Evolutionary conservation across 495 filamentous ascomycete genomes (phyloP), one percentile per base, ranked within the genome.

Genomic region (Immersiella caudata): DNA sequence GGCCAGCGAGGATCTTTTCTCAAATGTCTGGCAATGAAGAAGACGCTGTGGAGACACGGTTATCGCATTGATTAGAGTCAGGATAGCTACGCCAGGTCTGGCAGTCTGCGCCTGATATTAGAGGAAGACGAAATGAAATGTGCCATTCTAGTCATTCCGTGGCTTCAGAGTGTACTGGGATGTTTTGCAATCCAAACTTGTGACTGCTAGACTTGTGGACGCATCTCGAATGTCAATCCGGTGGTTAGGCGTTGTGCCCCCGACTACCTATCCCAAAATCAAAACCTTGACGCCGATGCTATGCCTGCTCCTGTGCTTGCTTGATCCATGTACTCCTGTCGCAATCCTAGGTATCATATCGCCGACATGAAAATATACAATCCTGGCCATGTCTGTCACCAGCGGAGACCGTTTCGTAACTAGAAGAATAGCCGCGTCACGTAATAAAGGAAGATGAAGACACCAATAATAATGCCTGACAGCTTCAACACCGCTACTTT

Each of bases 401-500:
- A 59, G 18, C 57, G 16, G 2, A 46, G 40, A 18, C 11, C 6
- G 5, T 46, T 6, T 46, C 5, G 11, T 18, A 14, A 18, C 40
- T 75, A 91, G 66, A 91, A 88, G 62, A 94, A 80, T 83, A 89
- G 87, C 26, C 85, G 83, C 70, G 85, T 79, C 36, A 91, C 76
- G 70, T 93, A 90, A 73, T 90, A 99, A 56, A 96, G 68, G 62
- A 91, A 77, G 36, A 97, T 68, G 18, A 95, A 88, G 11, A 79
- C 79, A n/a, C 81, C 92, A 52, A 93, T 82, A 12, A 94, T 85
- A 57, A 97, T 96, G 35, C 87, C 94, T 3, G 93, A 89, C 60
- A 99, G 83, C 77, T 96, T 96, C 56, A 99, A 76, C 27, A 97
- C 88, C 25, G 94, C 93, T 33, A 94, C 89, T 70, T 93, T 96